Evolutionary conservation across 73 alveolate genomes (phyloP).

Genomic region (Paramecium tetraurelia): DNA sequence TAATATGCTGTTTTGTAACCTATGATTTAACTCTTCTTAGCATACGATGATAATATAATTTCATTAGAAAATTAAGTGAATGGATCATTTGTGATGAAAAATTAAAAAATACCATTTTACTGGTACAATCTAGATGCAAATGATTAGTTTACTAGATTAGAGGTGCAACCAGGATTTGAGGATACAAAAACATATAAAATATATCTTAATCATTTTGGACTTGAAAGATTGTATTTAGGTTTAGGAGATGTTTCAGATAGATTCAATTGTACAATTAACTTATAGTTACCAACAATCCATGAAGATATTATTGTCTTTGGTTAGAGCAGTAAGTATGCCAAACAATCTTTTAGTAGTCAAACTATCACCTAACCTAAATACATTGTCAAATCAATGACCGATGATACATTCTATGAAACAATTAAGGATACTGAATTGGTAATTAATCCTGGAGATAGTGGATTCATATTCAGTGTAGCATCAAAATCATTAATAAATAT

Average conservation of each 20-base stretch:
- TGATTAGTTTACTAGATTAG: neutral
- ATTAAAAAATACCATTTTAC: neutral
- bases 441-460: conserved; percentile 48
- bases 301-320: neutral
- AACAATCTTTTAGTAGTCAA: neutral
- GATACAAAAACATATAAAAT: neutral
- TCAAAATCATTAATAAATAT: neutral
- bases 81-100: neutral
- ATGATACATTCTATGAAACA: neutral
- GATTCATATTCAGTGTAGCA: neutral
- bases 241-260: neutral
- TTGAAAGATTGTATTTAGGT: neutral
- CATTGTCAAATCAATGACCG: neutral
- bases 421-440: neutral
- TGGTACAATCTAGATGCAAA: neutral
- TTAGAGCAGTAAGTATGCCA: neutral
- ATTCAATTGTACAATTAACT: neutral
- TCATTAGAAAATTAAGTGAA: neutral
- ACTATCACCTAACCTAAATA: neutral
- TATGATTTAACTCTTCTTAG: neutral
- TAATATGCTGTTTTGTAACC: neutral
- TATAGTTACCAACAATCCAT: neutral
- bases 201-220: neutral
- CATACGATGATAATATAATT: neutral
- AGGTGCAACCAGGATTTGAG: neutral